These are phyloP conservation scores for Trypanosoma rangeli DNA, from an alignment of 208 protist genomes.

Conservation along the genomic window DNA sequence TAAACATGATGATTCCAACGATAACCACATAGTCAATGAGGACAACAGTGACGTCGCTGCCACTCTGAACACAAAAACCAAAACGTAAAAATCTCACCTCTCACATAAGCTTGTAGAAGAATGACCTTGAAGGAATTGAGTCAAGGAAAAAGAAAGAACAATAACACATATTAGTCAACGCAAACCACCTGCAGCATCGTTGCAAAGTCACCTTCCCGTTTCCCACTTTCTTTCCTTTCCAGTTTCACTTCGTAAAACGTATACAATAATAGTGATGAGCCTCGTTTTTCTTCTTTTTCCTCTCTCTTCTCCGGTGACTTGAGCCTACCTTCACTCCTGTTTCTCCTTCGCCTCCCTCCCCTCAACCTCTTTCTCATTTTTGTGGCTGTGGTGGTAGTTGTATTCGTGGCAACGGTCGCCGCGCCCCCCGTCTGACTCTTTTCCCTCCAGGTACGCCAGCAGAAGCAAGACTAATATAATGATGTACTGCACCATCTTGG, in stretches of 20 bases:
- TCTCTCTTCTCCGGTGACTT: not conserved
- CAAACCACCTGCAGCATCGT: not conserved
- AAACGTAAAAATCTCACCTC: not conserved
- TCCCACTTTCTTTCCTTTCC: not conserved
- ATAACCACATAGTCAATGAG: too few relatives aligned
- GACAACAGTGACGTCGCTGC: too few relatives aligned
- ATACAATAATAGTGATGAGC: too few relatives aligned
- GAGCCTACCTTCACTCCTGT: not conserved
- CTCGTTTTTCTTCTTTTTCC: not conserved
- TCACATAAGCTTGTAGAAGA: too few relatives aligned
- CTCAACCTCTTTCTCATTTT: not conserved
- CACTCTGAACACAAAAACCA: not conserved
- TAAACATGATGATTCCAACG: too few relatives aligned
- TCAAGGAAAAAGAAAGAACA: not conserved
- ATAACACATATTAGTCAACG: not conserved
- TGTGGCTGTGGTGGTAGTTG: not conserved
- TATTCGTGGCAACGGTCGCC: not conserved
- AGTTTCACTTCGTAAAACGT: too few relatives aligned
- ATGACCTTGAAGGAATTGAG: not conserved
- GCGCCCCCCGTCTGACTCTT: slow-evolving; percentile 10
- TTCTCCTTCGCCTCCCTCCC: not conserved
- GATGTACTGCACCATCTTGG: slow-evolving; percentile 68
- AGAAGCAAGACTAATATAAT: slow-evolving; percentile 48
- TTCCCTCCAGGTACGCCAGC: slow-evolving; percentile 68
- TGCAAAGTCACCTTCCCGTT: not conserved